phyloP scores from a whole-genome alignment of 2,329 filamentous ascomycete species.

The Calycina herbarum region DNA sequence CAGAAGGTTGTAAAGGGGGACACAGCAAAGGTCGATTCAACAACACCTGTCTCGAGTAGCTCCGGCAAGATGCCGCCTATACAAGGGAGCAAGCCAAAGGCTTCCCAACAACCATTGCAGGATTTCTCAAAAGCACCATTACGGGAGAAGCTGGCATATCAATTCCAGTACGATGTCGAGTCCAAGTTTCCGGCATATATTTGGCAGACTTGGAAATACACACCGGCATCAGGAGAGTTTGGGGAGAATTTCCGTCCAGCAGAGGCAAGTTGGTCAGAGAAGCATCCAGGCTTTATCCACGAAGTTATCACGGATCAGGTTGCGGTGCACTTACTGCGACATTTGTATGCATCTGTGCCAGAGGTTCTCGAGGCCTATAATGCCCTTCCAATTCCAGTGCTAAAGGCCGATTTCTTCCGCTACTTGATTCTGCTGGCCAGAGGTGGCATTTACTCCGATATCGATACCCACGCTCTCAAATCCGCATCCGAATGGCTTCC shows the following conservation, averaged over 20 bases:
- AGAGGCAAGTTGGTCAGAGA: slow-evolving; percentile 85
- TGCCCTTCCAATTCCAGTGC: slow-evolving; percentile 69
- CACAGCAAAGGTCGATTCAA: slow-evolving; percentile 20
- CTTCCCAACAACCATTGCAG: slow-evolving; percentile 28
- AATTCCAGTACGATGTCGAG: slow-evolving; percentile 89
- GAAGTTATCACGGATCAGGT: slow-evolving; percentile 95
- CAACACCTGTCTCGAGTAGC: slow-evolving; percentile 20
- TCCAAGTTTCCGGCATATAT: slow-evolving; percentile 94
- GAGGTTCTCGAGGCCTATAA: slow-evolving; percentile 77
- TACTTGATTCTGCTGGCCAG: slow-evolving; percentile 73
- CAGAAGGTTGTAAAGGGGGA: slow-evolving; percentile 9
- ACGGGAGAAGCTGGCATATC: slow-evolving; percentile 81
- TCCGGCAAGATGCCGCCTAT: slow-evolving; percentile 1
- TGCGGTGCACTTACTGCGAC: slow-evolving; percentile 74
- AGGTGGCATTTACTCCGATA: slow-evolving; percentile 85
- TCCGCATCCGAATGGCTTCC: slow-evolving; percentile 89
- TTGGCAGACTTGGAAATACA: slow-evolving; percentile 98
- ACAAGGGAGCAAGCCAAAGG: slow-evolving; percentile 17
- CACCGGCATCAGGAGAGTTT: slow-evolving; percentile 76
- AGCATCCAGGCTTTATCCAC: slow-evolving; percentile 90
- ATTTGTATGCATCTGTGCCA: slow-evolving; percentile 82
- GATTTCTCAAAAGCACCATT: slow-evolving; percentile 73
- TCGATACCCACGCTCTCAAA: slow-evolving; percentile 84
- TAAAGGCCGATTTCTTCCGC: slow-evolving; percentile 74
- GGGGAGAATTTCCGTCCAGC: slow-evolving; percentile 71